Evolutionary conservation across 2,329 filamentous ascomycete genomes (phyloP).

Genomic region (Hymenoscyphus linearis): DNA sequence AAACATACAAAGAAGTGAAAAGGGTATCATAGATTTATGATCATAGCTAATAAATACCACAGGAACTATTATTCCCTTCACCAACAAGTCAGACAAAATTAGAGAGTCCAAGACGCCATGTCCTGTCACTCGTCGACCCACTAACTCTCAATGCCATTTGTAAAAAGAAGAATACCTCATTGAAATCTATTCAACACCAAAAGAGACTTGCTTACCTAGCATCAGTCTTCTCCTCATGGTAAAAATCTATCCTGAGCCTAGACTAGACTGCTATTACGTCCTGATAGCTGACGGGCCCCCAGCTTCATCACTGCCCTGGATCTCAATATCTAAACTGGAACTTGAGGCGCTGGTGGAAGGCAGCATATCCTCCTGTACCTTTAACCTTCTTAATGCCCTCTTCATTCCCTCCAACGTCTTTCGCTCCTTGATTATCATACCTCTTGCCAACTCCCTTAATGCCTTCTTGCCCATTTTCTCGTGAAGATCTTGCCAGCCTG

Average conservation of each 20-base stretch:
- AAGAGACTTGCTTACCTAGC: not conserved
- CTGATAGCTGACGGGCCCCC: not conserved
- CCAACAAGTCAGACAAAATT: too few species aligned
- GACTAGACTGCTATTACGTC: not conserved
- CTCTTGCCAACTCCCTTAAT: conserved; percentile 68
- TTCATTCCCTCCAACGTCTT: conserved; percentile 75
- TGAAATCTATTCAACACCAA: too few species aligned
- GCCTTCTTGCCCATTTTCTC: conserved; percentile 70
- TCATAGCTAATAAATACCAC: too few species aligned
- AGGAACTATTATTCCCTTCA: too few species aligned
- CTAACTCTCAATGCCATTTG: too few species aligned
- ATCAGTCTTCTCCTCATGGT: not conserved
- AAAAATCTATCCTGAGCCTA: not conserved
- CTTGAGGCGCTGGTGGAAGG: not conserved
- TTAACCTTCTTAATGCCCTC: conserved; percentile 59
- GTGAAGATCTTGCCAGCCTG: conserved; percentile 89
- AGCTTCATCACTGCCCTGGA: not conserved
- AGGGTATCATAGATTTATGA: too few species aligned
- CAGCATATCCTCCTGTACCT: conserved; percentile 7
- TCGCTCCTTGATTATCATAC: conserved; percentile 74
- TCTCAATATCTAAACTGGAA: conserved; percentile 1
- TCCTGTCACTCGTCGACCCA: too few species aligned
- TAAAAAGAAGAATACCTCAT: too few species aligned
- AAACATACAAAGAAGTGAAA: too few species aligned
- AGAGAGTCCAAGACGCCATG: too few species aligned